These are phyloP conservation scores for Bertia moriformis DNA, from an alignment of 2,329 filamentous ascomycete species.

Conservation along the genomic window DNA sequence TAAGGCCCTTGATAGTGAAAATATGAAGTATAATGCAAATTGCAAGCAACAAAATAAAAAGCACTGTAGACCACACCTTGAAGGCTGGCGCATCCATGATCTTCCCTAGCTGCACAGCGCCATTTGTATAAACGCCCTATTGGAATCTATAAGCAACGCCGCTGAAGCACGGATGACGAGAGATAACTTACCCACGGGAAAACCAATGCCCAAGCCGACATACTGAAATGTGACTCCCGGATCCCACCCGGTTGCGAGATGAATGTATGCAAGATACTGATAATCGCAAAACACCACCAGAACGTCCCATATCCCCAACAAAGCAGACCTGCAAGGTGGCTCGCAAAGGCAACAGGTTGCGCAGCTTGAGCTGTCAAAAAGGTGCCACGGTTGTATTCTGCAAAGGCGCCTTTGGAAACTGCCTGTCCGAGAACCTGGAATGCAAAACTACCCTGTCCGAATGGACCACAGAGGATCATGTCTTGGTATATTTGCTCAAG, in stretches of 20 bases:
- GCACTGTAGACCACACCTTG: conserved; percentile 17
- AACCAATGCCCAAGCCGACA: conserved; percentile 18
- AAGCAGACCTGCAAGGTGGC: conserved; percentile 19
- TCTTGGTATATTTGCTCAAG: conserved; percentile 15
- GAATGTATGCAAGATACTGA: conserved; percentile 14
- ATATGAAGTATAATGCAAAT: conserved; percentile 14
- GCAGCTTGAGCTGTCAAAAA: conserved; percentile 17
- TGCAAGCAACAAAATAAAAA: conserved; percentile 17
- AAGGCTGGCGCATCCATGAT: conserved; percentile 21
- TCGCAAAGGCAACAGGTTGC: conserved; percentile 13
- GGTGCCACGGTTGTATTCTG: conserved; percentile 13
- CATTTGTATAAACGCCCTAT: conserved; percentile 22
- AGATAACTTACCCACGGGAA: conserved; percentile 19
- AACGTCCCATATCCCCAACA: conserved; percentile 23
- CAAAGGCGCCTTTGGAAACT: conserved; percentile 15
- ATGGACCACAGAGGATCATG: conserved; percentile 23
- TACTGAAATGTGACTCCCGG: conserved; percentile 10
- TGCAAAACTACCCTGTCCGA: conserved; percentile 21
- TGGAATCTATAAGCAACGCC: not conserved
- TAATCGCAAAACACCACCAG: conserved; percentile 23
- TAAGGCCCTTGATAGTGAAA: conserved; percentile 14
- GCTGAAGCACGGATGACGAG: not conserved
- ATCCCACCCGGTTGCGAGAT: conserved; percentile 8
- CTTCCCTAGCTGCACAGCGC: conserved; percentile 18
- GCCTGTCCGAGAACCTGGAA: conserved; percentile 19